Conservation (phyloP, 169 alveolate species). For the Eimeria brunetti region DNA sequence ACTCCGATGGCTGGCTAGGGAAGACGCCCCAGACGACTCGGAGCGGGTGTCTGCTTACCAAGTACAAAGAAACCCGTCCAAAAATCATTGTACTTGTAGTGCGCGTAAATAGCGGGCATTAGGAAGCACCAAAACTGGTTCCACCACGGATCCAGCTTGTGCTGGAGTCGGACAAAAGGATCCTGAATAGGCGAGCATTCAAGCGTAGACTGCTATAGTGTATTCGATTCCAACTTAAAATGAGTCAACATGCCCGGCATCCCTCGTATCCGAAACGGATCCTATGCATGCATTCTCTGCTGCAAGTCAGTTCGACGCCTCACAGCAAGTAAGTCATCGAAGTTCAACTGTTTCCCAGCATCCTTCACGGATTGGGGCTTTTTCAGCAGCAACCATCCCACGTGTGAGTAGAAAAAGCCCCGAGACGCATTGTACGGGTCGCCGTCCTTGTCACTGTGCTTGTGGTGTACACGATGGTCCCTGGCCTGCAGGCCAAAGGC, state of each 20-base stretch:
- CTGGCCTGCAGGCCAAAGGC: slow-evolving; percentile 72
- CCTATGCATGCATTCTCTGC: background rate
- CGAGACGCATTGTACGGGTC: slow-evolving; percentile 91
- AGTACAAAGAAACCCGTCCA: slow-evolving; percentile 88
- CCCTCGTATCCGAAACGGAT: background rate
- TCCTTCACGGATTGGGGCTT: slow-evolving; percentile 79
- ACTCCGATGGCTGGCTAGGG: background rate
- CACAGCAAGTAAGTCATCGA: slow-evolving; percentile 79
- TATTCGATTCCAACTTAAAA: background rate
- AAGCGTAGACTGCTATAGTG: background rate
- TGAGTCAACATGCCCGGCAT: background rate
- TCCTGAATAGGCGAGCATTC: slow-evolving; percentile 51
- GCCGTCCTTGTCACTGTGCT: slow-evolving; percentile 87
- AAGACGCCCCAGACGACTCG: background rate
- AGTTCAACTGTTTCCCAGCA: slow-evolving; percentile 77
- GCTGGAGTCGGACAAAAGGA: slow-evolving; percentile 78
- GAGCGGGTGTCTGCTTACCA: slow-evolving; percentile 21
- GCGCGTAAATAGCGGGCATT: slow-evolving; percentile 87
- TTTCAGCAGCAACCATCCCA: slow-evolving; percentile 91
- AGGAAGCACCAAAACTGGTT: slow-evolving; percentile 88
- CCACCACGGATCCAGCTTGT: slow-evolving; percentile 87
- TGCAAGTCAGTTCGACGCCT: background rate
- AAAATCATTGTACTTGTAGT: slow-evolving; percentile 85
- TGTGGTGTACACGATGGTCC: slow-evolving; percentile 91
- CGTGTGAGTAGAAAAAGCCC: slow-evolving; percentile 91